phyloP scores from a whole-genome alignment of 2,329 filamentous ascomycete genomes.

The Pseudopyrenochaeta lycopersici region DNA sequence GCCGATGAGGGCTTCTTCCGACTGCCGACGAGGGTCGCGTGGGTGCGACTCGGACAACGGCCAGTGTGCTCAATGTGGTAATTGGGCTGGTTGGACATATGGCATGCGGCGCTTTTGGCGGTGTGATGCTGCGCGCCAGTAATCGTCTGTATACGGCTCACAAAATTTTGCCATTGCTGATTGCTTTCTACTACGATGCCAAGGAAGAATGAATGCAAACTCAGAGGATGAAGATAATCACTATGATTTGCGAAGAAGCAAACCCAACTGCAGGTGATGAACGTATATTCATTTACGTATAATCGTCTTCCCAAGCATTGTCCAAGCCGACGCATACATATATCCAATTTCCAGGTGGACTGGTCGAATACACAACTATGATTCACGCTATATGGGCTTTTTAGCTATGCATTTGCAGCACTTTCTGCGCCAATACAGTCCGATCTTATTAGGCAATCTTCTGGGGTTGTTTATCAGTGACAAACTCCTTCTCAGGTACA shows the following conservation, averaged over 20 bases:
- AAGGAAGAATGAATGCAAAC: not conserved
- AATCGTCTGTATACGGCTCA: no score
- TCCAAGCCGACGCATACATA: not conserved
- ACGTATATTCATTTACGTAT: conserved; percentile 1
- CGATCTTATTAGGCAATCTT: conserved; percentile 21
- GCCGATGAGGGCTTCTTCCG: conserved; percentile 3
- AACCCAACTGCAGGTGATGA: not conserved
- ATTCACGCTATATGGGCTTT: conserved; percentile 10
- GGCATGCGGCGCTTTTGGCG: not conserved
- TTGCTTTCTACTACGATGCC: not conserved
- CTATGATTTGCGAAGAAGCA: not conserved
- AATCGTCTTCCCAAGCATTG: not conserved
- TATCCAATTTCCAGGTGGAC: not conserved
- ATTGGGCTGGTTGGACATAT: no score
- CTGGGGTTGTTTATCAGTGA: conserved; percentile 30
- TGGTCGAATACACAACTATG: not conserved
- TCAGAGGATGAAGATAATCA: not conserved
- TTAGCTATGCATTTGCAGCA: conserved; percentile 1
- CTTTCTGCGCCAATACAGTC: not conserved
- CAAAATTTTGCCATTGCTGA: no score
- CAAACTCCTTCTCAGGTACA: conserved; percentile 31
- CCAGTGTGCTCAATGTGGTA: no score
- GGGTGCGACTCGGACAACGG: not conserved
- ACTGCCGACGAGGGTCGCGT: not conserved
- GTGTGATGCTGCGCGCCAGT: not conserved